Evolutionary conservation across 208 protist genomes (phyloP).

Genomic region (Leishmania tropica): DNA sequence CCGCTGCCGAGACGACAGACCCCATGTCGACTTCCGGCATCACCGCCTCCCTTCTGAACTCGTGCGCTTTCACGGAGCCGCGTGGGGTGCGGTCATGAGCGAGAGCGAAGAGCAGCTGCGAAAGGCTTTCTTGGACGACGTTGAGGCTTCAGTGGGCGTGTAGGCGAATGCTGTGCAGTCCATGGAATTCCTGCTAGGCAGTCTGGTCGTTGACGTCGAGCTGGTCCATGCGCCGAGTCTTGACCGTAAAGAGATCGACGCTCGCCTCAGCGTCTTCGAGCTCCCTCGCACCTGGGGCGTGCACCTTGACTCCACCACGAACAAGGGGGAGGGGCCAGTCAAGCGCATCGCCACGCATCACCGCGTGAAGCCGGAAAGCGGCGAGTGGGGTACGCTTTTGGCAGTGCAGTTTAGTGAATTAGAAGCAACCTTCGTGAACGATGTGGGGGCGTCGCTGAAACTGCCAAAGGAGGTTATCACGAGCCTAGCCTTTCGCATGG

Average conservation of each 20-base stretch:
- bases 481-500: conserved; percentile 27
- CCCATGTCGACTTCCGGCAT: neutral
- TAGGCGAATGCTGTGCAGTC: conserved; percentile 21
- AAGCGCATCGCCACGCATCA: conserved; percentile 29
- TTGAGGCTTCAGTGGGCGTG: conserved; percentile 20
- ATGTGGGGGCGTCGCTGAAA: conserved; percentile 11
- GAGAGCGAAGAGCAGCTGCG: conserved; percentile 22
- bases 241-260: conserved; percentile 23
- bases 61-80: no score
- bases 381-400: conserved; percentile 14
- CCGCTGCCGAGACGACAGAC: neutral
- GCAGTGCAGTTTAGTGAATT: neutral
- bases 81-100: conserved; percentile 33
- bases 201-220: conserved; percentile 30
- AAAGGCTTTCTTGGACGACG: conserved; percentile 36
- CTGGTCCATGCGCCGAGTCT: conserved; percentile 19
- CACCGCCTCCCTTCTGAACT: neutral
- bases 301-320: conserved; percentile 18
- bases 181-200: conserved; percentile 28
- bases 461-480: conserved; percentile 1
- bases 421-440: conserved; percentile 16
- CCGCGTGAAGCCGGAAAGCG: conserved; percentile 29
- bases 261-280: conserved; percentile 19
- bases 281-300: conserved; percentile 46
- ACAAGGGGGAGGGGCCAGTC: neutral